These are phyloP conservation scores for Aspergillus viridinutans DNA, from an alignment of 2,329 filamentous ascomycete genomes.

Conservation along the genomic window DNA sequence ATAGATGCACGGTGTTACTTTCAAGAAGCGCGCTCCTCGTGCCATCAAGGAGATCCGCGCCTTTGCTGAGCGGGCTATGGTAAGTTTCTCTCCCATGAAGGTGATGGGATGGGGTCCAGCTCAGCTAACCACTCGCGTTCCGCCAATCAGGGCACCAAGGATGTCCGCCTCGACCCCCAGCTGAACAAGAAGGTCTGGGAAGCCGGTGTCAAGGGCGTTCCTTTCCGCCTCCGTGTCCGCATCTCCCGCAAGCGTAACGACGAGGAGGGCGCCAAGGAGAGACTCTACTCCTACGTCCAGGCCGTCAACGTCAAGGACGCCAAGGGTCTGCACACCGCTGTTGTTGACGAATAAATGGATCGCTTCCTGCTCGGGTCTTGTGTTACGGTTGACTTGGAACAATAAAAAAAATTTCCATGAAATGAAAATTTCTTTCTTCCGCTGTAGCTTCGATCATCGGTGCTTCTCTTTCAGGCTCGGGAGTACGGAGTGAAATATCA, in stretches of 20 bases:
- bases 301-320: slow-evolving; percentile 99
- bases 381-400: neutral
- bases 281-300: slow-evolving; percentile 99
- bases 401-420: neutral
- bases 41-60: slow-evolving; percentile 99
- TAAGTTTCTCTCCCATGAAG: slow-evolving; percentile 51
- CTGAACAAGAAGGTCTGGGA: slow-evolving; percentile 99
- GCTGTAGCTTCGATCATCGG: neutral
- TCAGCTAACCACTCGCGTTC: slow-evolving; percentile 5
- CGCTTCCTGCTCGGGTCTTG: neutral
- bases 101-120: neutral
- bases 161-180: slow-evolving; percentile 97
- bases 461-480: neutral
- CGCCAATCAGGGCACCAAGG: slow-evolving; percentile 72
- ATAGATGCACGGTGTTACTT: slow-evolving; percentile 92
- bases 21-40: slow-evolving; percentile 99
- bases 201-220: slow-evolving; percentile 96
- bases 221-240: slow-evolving; percentile 93
- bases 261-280: slow-evolving; percentile 99
- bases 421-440: neutral
- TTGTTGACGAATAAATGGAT: slow-evolving; percentile 62
- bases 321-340: slow-evolving; percentile 91
- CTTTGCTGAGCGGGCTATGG: slow-evolving; percentile 93
- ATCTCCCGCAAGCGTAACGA: slow-evolving; percentile 99
- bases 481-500: neutral